Evolutionary conservation across 2,329 filamentous ascomycete genomes (phyloP), one percentile per base, ranked within the genome.

Genomic region (Aspergillus transmontanensis): DNA sequence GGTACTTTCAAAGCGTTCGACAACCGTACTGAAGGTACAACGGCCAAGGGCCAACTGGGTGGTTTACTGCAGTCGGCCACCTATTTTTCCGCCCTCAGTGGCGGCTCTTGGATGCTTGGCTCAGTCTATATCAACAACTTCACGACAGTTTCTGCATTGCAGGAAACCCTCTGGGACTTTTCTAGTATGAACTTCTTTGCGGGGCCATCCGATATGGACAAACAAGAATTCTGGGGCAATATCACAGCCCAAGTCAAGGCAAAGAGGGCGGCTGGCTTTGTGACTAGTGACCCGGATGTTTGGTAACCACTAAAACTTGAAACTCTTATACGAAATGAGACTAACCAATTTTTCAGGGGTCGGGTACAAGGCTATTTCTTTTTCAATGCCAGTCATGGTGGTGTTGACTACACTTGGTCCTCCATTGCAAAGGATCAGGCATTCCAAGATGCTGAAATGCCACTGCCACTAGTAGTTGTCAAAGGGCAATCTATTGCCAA

Each of bases 21-120:
- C 75, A 86, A 79, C 69, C 86, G 93, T 26, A 93, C 90, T 0
- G 75, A 82, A 0, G 86, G 87, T 63, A 82, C 88, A 1, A 90
- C 87, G 0, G 78, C 73, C 2, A 74, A 79, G 6, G 91, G 91
- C 3, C 90, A 93, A 59, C 82, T 97, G 36, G 91, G 93, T 63
- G 93, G 93, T 12, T 79, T 96, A 67, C 82, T 96, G 65, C 93
- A 97, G 81, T 85, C 91, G 6, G 79, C 92, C 0, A 96, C 92
- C 0, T 97, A 96, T 75, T 75, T 96, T 11, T 84, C 92, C 6
- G 93, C 92, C 26, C 82, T 96, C 6, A 94, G 91, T 14, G 93
- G 93, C 46, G 93, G 93, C 63, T 88, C 89, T 58, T 97, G 93
- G 93, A 82, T 96, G 28, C 86, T 96, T 9, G 91, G 92, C 23